Conservation (phyloP, 1,139 yeast genomes). For the Zygosaccharomyces sapae region DNA sequence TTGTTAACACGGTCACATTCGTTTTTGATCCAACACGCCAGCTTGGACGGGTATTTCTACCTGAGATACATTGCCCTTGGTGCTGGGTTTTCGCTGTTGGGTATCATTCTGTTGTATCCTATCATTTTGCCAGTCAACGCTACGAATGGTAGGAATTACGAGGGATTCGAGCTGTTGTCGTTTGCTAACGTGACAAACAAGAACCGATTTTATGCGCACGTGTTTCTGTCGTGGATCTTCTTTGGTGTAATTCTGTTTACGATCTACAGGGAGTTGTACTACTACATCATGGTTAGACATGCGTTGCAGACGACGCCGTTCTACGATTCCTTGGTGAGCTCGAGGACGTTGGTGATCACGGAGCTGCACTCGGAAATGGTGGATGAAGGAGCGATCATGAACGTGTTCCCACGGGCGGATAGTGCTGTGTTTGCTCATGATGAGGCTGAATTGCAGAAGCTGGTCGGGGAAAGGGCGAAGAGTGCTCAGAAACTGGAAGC, state of each 20-base stretch:
- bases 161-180: conserved; percentile 58
- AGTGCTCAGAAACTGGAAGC: conserved; percentile 56
- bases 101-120: conserved; percentile 67
- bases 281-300: conserved; percentile 63
- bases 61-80: conserved; percentile 69
- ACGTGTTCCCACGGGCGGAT: conserved; percentile 56
- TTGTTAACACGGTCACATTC: conserved; percentile 56
- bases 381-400: conserved; percentile 51
- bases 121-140: conserved; percentile 84
- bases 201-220: conserved; percentile 66
- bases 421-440: conserved; percentile 64
- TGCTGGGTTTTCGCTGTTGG: conserved; percentile 53
- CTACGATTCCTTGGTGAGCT: conserved; percentile 60
- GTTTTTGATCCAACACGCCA: conserved; percentile 71
- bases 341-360: conserved; percentile 64
- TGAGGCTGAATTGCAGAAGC: conserved; percentile 47
- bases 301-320: conserved; percentile 66
- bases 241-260: conserved; percentile 57
- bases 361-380: conserved; percentile 51
- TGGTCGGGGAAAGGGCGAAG: conserved; percentile 53
- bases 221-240: conserved; percentile 63
- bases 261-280: conserved; percentile 66
- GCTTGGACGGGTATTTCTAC: conserved; percentile 86
- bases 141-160: conserved; percentile 58
- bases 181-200: conserved; percentile 60